phyloP scores from a whole-genome alignment of 129 eudicot species.

The Solidago caesia region DNA sequence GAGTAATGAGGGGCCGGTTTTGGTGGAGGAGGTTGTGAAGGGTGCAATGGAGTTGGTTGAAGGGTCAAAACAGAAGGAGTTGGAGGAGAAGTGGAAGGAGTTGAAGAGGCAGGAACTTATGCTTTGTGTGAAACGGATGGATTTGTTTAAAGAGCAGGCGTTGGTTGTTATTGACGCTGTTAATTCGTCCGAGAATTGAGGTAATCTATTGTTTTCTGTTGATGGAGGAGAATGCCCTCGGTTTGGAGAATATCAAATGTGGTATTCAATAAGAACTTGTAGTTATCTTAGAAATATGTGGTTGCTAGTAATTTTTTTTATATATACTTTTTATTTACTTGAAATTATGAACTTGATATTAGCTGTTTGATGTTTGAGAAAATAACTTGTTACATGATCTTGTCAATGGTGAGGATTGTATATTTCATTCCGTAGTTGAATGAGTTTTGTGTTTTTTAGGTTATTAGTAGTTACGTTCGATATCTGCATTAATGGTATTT shows the following conservation, averaged over 20 bases:
- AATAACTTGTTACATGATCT: constrained; percentile 26
- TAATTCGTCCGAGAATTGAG: constrained; percentile 34
- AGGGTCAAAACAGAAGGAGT: constrained; percentile 34
- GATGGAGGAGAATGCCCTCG: constrained; percentile 16
- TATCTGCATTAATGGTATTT: not conserved
- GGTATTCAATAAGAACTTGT: constrained; percentile 29
- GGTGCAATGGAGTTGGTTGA: constrained; percentile 42
- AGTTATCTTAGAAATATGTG: constrained; percentile 19
- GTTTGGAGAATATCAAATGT: constrained; percentile 12
- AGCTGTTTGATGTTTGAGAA: constrained; percentile 7
- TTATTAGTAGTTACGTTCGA: not conserved
- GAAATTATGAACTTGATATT: constrained; percentile 29
- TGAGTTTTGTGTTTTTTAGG: constrained; percentile 3
- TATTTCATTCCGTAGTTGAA: not conserved
- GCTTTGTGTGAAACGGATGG: constrained; percentile 33
- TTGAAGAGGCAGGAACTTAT: constrained; percentile 40
- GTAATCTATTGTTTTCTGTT: constrained; percentile 14
- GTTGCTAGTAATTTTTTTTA: not conserved
- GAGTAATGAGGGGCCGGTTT: constrained; percentile 13
- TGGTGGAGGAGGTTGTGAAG: constrained; percentile 33
- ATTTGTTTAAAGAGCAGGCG: constrained; percentile 38
- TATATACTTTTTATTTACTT: not conserved
- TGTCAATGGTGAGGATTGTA: constrained; percentile 13
- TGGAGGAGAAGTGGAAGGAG: constrained; percentile 48
- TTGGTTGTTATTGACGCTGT: constrained; percentile 38